A percentile compares a stretch with the other conserved stretches of the same genome.
Evolutionary conservation across 2,329 filamentous ascomycete genomes (phyloP).

Genomic region (Coleophoma eucalyptorum): DNA sequence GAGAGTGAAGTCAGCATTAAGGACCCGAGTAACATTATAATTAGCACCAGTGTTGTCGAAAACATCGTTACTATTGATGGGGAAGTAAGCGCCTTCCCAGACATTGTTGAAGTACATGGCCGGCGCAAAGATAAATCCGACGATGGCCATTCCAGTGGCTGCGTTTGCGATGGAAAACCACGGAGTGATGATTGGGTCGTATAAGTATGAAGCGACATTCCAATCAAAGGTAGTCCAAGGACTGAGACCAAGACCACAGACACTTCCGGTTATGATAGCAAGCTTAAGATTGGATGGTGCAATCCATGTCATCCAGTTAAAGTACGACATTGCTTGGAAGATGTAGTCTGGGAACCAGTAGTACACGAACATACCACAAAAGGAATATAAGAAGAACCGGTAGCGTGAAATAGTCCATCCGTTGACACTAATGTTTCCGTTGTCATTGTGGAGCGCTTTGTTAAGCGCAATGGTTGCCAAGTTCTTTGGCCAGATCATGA

Average conservation of each 20-base stretch:
- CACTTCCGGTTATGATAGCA: constrained; percentile 26
- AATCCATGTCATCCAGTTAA: constrained; percentile 31
- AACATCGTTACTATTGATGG: constrained; percentile 50
- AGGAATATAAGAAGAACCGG: constrained; percentile 31
- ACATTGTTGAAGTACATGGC: constrained; percentile 24
- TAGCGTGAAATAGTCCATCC: constrained; percentile 35
- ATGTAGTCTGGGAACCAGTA: constrained; percentile 28
- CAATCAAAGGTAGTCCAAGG: constrained; percentile 16
- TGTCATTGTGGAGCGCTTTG: constrained; percentile 21
- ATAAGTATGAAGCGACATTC: constrained; percentile 2
- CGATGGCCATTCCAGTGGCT: constrained; percentile 18
- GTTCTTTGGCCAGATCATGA: constrained; percentile 62
- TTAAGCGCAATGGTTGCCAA: constrained; percentile 35
- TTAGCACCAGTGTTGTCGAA: constrained; percentile 14
- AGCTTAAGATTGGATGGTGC: constrained; percentile 27
- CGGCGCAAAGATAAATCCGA: not conserved
- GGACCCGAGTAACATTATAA: constrained; percentile 22
- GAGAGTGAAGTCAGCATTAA: constrained; percentile 22
- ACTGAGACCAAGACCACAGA: constrained; percentile 16
- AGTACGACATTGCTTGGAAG: constrained; percentile 26
- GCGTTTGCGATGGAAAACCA: constrained; percentile 17
- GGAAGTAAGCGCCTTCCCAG: constrained; percentile 39
- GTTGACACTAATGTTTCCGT: constrained; percentile 23
- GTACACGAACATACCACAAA: constrained; percentile 16
- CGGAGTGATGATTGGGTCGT: constrained; percentile 29